A percentile compares a stretch with the other conserved stretches of the same genome.
Conservation (phyloP, 1,139 yeast genomes). For the Blastobotrys buckinghamii region DNA sequence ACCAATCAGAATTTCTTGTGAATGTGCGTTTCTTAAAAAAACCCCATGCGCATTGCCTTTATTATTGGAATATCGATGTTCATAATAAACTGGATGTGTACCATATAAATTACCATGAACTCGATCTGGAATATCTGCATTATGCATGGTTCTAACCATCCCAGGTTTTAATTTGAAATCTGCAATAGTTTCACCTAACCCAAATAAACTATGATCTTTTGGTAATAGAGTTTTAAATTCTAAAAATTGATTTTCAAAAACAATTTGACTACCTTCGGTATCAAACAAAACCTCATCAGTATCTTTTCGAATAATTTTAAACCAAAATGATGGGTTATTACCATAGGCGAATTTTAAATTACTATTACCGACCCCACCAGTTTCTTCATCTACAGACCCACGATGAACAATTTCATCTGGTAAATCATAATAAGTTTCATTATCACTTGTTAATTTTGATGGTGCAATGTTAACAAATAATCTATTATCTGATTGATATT, state of each 20-base stretch:
- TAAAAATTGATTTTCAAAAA: conserved; percentile 34
- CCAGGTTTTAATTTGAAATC: conserved; percentile 32
- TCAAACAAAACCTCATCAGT: conserved; percentile 30
- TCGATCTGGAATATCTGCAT: conserved; percentile 19
- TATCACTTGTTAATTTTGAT: conserved; percentile 24
- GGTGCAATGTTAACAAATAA: conserved; percentile 32
- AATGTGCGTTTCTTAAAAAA: conserved; percentile 21
- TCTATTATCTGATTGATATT: conserved; percentile 29
- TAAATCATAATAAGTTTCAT: conserved; percentile 26
- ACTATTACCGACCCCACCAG: conserved; percentile 18
- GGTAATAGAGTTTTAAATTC: conserved; percentile 34
- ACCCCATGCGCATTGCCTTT: conserved; percentile 19
- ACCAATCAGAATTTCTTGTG: conserved; percentile 20
- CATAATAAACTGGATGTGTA: conserved; percentile 32
- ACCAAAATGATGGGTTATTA: conserved; percentile 27
- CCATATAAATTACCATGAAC: conserved; percentile 22
- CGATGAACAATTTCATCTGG: conserved; percentile 28
- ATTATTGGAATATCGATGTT: conserved; percentile 17
- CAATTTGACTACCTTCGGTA: conserved; percentile 33
- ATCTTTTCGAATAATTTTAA: conserved; percentile 28
- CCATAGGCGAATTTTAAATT: conserved; percentile 28
- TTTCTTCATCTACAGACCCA: conserved; percentile 16
- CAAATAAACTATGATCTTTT: conserved; percentile 29
- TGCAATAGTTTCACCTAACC: conserved; percentile 35
- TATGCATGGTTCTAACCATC: conserved; percentile 21